A percentile compares a stretch with the other conserved stretches of the same genome.
phyloP scores from a whole-genome alignment of 495 filamentous ascomycete species.

The Aspergillus sparsus region DNA sequence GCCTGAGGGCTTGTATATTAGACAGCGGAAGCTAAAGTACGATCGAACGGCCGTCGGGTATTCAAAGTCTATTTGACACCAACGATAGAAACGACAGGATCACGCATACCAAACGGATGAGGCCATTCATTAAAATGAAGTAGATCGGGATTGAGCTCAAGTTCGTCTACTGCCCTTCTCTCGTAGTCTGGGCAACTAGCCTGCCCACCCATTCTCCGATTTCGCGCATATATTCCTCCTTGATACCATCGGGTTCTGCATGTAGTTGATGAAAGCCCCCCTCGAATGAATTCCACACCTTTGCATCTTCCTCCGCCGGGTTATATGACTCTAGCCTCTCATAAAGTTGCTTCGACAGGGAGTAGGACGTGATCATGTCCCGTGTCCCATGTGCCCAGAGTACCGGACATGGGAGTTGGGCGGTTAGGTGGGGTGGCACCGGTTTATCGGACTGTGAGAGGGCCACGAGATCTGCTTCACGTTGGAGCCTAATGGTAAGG shows the following conservation, averaged over 20 bases:
- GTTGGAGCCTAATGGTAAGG: not conserved
- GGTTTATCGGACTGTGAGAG: slow-evolving; percentile 14
- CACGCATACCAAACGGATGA: no score
- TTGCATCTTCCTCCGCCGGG: slow-evolving; percentile 54
- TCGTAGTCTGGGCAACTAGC: not conserved
- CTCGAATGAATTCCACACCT: slow-evolving; percentile 67
- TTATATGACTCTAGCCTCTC: slow-evolving; percentile 39
- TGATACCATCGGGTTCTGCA: slow-evolving; percentile 61
- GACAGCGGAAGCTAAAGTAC: no score
- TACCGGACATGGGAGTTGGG: slow-evolving; percentile 2
- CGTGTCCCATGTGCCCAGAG: slow-evolving; percentile 27
- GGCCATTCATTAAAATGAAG: no score
- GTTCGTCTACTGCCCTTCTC: no score
- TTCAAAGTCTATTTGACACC: no score
- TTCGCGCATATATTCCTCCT: slow-evolving; percentile 63
- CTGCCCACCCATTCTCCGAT: slow-evolving; percentile 66
- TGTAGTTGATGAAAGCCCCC: slow-evolving; percentile 75
- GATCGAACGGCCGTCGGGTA: no score
- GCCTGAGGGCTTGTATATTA: no score
- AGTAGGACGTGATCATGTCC: slow-evolving; percentile 63
- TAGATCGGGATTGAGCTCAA: no score
- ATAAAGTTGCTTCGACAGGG: slow-evolving; percentile 59
- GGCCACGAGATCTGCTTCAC: slow-evolving; percentile 41
- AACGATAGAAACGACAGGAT: no score
- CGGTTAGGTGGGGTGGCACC: not conserved